Evolutionary conservation across 225 moss, liverwort and hornwort species (phyloP), one percentile per base, ranked within the genome.

Genomic region (Ulota crispa): DNA sequence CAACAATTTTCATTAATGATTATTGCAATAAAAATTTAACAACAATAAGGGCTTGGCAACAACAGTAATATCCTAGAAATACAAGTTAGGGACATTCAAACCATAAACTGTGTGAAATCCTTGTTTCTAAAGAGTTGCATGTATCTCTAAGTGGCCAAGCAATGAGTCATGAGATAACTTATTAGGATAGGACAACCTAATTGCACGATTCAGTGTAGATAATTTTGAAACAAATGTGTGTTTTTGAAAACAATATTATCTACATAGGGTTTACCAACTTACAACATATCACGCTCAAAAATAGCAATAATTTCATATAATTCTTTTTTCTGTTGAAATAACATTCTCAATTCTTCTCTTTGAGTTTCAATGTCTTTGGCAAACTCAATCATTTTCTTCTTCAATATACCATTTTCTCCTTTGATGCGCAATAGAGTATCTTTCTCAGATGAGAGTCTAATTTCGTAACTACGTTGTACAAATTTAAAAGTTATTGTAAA

Each of bases 321-420:
- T 81, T 98, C 94, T 57, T 94, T 95, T 20, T 98, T 98, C 78
- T 98, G 97, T 63, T 93, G 88, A 66, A 98, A 91, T 7, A 94
- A 70, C 3, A 86, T 23, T 67, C 71, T 83, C 7, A 94, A 73
- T 72, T 98, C 95, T 62, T 95, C 94, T 70, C 92, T 92, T 81
- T 98, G 94, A 41, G 84, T 89, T 80, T 98, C 95, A 64, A 95
- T 81, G 2, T 98, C 97, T 81, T 83, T 98, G 73, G 87, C 83
- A 82, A 91, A 88, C 78, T 95, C 95, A 23, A 76, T 62, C 43
- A 94, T 87, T 82, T 93, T 98, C 24, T 95, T 94, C 18, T 93
- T 91, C 81, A 95, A 86, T 28, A 94, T 93, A 8, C 97, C 95
- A 83, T 94, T 94, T 64, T 98, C 95, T 72, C 97, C 97, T 68